Conservation (phyloP, 768 basidiomycete genomes). For the Mrakia hoshinonis region DNA sequence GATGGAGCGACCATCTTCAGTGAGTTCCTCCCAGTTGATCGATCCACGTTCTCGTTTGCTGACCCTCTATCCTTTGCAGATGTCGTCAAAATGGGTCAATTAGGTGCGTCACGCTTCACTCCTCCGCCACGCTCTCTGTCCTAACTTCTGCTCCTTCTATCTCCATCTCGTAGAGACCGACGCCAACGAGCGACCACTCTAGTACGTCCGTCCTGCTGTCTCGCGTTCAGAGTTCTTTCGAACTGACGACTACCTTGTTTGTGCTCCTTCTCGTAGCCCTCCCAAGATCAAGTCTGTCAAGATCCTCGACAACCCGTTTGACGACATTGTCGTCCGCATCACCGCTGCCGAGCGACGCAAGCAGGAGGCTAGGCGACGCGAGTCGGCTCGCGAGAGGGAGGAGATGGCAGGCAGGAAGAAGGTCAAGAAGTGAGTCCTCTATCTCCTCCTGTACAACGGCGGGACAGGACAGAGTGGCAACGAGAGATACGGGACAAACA, state of each 20-base stretch:
- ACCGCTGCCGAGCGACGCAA: constrained; percentile 83
- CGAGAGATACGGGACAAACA: too few relatives aligned
- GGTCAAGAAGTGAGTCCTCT: constrained; percentile 59
- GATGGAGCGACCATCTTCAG: constrained; percentile 80
- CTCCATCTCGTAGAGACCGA: constrained; percentile 50
- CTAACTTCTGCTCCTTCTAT: background rate
- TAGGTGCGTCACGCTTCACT: constrained; percentile 36
- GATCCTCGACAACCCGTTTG: constrained; percentile 87
- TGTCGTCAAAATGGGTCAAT: constrained; percentile 80
- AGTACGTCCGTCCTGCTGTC: constrained; percentile 50
- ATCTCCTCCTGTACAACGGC: background rate
- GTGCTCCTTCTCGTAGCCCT: constrained; percentile 50
- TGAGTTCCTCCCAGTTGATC: background rate
- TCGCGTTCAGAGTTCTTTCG: background rate
- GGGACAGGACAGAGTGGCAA: too few relatives aligned
- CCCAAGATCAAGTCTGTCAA: constrained; percentile 79
- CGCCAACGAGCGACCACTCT: constrained; percentile 65
- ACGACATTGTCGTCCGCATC: constrained; percentile 90
- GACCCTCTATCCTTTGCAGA: constrained; percentile 37
- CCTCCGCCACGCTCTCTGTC: too few relatives aligned
- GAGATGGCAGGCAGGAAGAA: constrained; percentile 58
- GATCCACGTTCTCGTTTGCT: background rate
- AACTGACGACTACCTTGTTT: background rate
- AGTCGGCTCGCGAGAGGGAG: constrained; percentile 15
- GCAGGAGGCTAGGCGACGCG: constrained; percentile 48